Conservation (phyloP, 305 asterid species). For the Andrographis paniculata region DNA sequence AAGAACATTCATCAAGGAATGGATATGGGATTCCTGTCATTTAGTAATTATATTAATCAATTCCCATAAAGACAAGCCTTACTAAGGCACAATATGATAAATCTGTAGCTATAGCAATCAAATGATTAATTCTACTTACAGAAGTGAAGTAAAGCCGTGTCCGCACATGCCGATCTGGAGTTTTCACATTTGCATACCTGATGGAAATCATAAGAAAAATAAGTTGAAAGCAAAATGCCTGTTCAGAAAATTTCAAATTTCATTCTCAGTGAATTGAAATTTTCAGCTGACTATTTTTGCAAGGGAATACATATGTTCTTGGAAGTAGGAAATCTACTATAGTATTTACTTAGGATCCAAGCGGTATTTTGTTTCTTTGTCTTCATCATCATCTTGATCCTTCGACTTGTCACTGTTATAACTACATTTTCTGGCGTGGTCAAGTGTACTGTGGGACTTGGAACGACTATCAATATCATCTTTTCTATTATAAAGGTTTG, state of each 20-base stretch:
- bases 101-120: not conserved
- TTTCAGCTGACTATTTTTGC: too few species aligned
- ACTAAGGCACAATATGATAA: too few species aligned
- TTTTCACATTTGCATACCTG: slow-evolving; percentile 89
- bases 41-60: not conserved
- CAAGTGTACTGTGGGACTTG: slow-evolving; percentile 33
- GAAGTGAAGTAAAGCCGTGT: slow-evolving; percentile 98
- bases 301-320: too few species aligned
- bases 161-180: slow-evolving; percentile 95
- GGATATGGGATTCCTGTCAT: slow-evolving; percentile 94
- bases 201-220: slow-evolving; percentile 12
- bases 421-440: slow-evolving; percentile 57
- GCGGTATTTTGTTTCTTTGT: slow-evolving; percentile 81
- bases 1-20: slow-evolving; percentile 94
- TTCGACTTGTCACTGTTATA: slow-evolving; percentile 78
- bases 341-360: slow-evolving; percentile 76
- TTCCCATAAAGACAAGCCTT: too few species aligned
- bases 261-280: too few species aligned
- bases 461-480: slow-evolving; percentile 41
- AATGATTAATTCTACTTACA: slow-evolving; percentile 35
- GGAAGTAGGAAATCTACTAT: too few species aligned
- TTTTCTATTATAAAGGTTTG: slow-evolving; percentile 21
- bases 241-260: not conserved
- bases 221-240: not conserved
- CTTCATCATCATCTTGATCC: slow-evolving; percentile 76